Conservation (phyloP, 208 protist species). For the Sergeia podlipaevii region DNA sequence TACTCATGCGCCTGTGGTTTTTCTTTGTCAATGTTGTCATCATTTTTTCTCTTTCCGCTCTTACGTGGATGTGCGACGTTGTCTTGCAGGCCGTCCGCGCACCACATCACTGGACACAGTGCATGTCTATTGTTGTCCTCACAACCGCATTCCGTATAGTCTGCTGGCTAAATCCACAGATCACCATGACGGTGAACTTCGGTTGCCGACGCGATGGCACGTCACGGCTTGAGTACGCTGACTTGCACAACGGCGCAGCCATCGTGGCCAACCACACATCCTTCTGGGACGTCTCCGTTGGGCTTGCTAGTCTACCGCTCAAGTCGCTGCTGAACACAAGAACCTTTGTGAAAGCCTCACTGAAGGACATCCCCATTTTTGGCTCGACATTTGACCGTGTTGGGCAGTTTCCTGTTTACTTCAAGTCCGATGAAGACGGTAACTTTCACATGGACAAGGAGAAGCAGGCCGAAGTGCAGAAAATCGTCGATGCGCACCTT, state of each 20-base stretch:
- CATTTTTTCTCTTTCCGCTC: slow-evolving; percentile 21
- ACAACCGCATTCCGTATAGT: slow-evolving; percentile 26
- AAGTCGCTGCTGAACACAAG: slow-evolving; percentile 25
- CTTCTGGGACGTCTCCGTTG: slow-evolving; percentile 54
- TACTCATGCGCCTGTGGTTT: slow-evolving; percentile 43
- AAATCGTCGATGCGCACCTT: slow-evolving; percentile 36
- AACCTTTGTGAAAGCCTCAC: slow-evolving; percentile 49
- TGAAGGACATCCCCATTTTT: slow-evolving; percentile 49
- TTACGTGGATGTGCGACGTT: slow-evolving; percentile 21
- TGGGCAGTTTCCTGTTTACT: slow-evolving; percentile 80
- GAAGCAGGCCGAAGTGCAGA: slow-evolving; percentile 43
- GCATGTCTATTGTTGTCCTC: slow-evolving; percentile 24
- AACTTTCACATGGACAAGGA: slow-evolving; percentile 70
- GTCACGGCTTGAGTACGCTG: slow-evolving; percentile 6
- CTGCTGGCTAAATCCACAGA: slow-evolving; percentile 36
- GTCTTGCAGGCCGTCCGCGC: slow-evolving; percentile 26
- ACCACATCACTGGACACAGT: slow-evolving; percentile 15
- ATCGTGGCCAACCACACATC: slow-evolving; percentile 60
- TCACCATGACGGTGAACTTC: slow-evolving; percentile 24
- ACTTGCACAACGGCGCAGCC: slow-evolving; percentile 10
- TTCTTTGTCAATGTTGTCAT: slow-evolving; percentile 17
- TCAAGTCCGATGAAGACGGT: slow-evolving; percentile 51
- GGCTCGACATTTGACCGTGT: slow-evolving; percentile 46
- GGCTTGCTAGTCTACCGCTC: slow-evolving; percentile 26
- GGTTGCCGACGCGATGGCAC: slow-evolving; percentile 10